These are phyloP conservation scores for Filobasidium floriforme DNA, from an alignment of 768 basidiomycete genomes.

Conservation along the genomic window DNA sequence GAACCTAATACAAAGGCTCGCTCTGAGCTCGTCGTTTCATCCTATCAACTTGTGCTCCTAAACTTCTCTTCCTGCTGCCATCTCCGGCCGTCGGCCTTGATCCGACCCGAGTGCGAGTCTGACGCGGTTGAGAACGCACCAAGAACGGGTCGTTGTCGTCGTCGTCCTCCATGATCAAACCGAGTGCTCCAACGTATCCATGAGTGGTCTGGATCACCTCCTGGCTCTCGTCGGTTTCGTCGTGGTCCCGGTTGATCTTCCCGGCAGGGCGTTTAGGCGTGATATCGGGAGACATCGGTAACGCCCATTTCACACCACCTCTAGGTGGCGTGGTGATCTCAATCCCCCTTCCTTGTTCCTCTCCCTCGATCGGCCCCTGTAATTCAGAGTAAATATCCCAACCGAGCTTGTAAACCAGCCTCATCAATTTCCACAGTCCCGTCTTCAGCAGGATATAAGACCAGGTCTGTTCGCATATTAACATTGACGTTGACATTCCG, in stretches of 20 bases:
- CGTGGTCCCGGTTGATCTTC: no score
- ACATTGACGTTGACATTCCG: neutral
- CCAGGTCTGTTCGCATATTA: neutral
- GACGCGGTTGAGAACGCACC: no score
- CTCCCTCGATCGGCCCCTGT: neutral
- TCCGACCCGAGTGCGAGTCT: no score
- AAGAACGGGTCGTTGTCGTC: neutral
- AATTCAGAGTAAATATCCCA: neutral
- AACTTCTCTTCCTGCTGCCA: neutral
- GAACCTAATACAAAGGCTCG: conserved; percentile 4
- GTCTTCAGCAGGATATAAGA: neutral
- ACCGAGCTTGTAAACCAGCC: neutral
- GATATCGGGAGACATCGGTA: neutral
- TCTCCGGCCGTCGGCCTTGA: neutral
- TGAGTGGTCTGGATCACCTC: neutral
- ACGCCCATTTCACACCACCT: neutral
- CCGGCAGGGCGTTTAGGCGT: neutral
- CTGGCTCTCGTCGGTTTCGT: neutral
- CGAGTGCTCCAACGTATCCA: neutral
- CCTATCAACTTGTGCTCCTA: neutral
- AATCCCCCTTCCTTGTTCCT: neutral
- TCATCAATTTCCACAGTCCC: conserved; percentile 1
- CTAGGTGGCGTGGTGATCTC: no score
- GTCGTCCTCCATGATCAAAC: neutral
- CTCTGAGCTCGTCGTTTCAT: conserved; percentile 12